Base-by-base conservation (phyloP, 768 basidiomycete genomes). In the Mycena olivaceomarginata region DNA sequence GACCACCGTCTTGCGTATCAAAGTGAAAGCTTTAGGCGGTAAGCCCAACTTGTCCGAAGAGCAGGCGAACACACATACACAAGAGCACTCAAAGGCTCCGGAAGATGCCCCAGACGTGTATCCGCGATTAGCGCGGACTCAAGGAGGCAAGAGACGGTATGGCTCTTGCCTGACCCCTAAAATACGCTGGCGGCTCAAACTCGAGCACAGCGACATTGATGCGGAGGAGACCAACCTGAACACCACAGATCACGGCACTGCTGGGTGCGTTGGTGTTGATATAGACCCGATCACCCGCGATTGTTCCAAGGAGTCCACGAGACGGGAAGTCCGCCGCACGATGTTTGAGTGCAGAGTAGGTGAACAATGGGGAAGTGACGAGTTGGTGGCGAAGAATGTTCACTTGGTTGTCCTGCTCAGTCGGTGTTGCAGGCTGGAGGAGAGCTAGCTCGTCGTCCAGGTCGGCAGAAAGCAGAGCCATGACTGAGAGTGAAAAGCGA, bases 221-320 rank as follows among this genome's bases (percentile, higher is more conserved):
- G 5, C 37, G 15, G 25, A 60, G 20, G 20, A 68, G 67, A 80
- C 77, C 12, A 22, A 76, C 77, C 80, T 92, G 91, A 0, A 91
- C 91, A 0, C 91, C 91, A 63, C 91, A 92, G 2, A 92, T 85
- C 16, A 92, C 75, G 1, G 89, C 87, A 6, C 90, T 92, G 76
- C 90, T 89, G 0, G 91, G 91, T 0, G 91, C 84, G 70, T 91
- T 91, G 5, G 90, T 91, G 75, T 91, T 91, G 9, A 91, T 77
- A 72, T 91, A 91, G 0, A 91, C 69, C 0, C 91, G 85, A 1
- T 85, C 83, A 69, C 89, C 88, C 0, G 74, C 70, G 0, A 82
- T 86, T 0, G 82, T 82, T 22, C 81, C 74, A 1, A 79, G 62
- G 15, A 79, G 75, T 39, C 75, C 78, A 45, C 75, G 78, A 46